These are phyloP conservation scores for Ustilago nuda DNA, from an alignment of 1,284 basidiomycete genomes.

Conservation along the genomic window DNA sequence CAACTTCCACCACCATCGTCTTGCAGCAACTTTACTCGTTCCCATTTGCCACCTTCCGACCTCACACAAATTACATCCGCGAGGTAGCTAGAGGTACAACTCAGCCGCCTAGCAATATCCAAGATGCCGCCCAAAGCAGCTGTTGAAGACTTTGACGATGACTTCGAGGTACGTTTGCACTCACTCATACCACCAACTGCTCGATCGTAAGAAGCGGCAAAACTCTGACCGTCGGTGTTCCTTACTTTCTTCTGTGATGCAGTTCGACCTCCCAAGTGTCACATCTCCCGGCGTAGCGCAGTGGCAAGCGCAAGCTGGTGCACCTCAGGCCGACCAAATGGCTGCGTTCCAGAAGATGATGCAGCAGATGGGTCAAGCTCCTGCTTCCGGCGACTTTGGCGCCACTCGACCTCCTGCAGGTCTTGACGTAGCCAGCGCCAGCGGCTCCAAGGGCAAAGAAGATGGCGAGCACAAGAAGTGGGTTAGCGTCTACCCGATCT, in stretches of 20 bases:
- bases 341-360: conserved; percentile 63
- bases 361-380: conserved; percentile 56
- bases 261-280: conserved; percentile 61
- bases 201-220: neutral
- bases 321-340: conserved; percentile 54
- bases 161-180: conserved; percentile 60
- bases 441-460: conserved; percentile 32
- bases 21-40: neutral
- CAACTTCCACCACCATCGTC: conserved; percentile 1
- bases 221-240: conserved; percentile 2
- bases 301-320: conserved; percentile 15
- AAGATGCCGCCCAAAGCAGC: conserved; percentile 57
- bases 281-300: conserved; percentile 47
- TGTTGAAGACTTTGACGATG: conserved; percentile 69
- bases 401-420: conserved; percentile 24
- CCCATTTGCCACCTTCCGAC: neutral
- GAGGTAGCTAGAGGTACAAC: neutral
- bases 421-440: conserved; percentile 10
- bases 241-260: conserved; percentile 1
- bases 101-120: neutral
- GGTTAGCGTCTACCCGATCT: conserved; percentile 95
- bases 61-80: neutral
- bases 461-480: conserved; percentile 75
- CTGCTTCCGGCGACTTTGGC: conserved; percentile 42
- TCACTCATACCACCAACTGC: neutral